Conservation (phyloP, 192 early-diverging fungal species). For the Lobosporangium transversale region DNA sequence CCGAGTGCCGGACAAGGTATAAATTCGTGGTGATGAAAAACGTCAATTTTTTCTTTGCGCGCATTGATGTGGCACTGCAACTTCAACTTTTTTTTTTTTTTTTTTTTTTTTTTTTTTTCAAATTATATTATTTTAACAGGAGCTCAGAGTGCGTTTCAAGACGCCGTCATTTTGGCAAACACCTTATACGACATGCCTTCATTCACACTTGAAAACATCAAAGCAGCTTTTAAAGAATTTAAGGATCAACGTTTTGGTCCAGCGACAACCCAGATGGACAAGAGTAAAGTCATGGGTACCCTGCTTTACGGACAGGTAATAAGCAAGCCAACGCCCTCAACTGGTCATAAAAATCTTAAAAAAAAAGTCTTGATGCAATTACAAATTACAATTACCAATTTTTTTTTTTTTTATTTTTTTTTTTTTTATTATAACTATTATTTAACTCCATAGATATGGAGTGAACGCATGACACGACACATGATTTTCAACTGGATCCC, state of each 20-base stretch:
- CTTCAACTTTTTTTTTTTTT: no score
- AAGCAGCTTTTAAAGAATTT: conserved; percentile 5
- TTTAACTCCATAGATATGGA: conserved; percentile 19
- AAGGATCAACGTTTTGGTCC: conserved; percentile 1
- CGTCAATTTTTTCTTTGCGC: no score
- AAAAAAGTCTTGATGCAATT: no score
- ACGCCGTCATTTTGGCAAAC: conserved; percentile 17
- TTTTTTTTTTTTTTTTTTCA: no score
- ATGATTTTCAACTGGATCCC: conserved; percentile 20
- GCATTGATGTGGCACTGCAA: no score
- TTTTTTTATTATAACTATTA: no score
- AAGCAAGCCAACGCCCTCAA: no score
- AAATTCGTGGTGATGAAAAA: no score
- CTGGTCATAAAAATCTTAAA: no score
- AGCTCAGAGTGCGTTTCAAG: conserved; percentile 13
- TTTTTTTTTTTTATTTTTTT: no score
- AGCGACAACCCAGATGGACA: neutral
- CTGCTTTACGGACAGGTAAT: conserved; percentile 17
- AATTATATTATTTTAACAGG: no score
- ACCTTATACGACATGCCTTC: conserved; percentile 5
- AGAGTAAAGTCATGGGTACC: conserved; percentile 12
- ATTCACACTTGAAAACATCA: neutral
- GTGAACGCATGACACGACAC: conserved; percentile 4
- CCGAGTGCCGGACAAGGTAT: conserved; percentile 13
- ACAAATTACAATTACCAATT: no score